Conservation (phyloP, 2,329 filamentous ascomycete species). For the Aureobasidium melanogenum region DNA sequence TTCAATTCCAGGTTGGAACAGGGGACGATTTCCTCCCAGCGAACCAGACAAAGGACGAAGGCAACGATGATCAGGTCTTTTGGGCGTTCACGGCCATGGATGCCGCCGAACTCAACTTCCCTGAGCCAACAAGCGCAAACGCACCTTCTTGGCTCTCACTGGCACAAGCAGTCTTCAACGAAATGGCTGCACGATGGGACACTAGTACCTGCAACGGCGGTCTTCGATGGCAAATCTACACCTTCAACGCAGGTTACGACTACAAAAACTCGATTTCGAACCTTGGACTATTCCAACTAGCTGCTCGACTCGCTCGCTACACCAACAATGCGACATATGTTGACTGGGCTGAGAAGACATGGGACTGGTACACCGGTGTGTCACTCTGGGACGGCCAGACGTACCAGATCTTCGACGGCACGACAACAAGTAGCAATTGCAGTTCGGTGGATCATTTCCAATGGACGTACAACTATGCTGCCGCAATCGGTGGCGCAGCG, state of each 20-base stretch:
- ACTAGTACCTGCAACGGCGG: constrained; percentile 58
- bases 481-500: constrained; percentile 47
- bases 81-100: constrained; percentile 78
- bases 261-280: constrained; percentile 82
- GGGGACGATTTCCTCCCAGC: constrained; percentile 35
- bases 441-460: constrained; percentile 35
- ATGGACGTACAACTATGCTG: constrained; percentile 42
- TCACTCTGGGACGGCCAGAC: constrained; percentile 43
- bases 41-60: constrained; percentile 25
- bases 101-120: constrained; percentile 68
- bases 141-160: constrained; percentile 60
- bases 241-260: constrained; percentile 64
- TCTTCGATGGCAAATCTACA: constrained; percentile 77
- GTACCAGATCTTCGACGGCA: constrained; percentile 36
- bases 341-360: constrained; percentile 48
- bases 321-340: constrained; percentile 45
- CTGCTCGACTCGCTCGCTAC: constrained; percentile 41
- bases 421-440: constrained; percentile 36
- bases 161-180: constrained; percentile 71
- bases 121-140: constrained; percentile 54
- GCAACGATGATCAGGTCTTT: constrained; percentile 60
- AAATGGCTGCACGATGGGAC: constrained; percentile 65
- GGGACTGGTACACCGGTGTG: constrained; percentile 31
- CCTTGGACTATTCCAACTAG: constrained; percentile 73
- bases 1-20: constrained; percentile 33